Base-by-base conservation (phyloP, 2,329 filamentous ascomycete species). In the Sarocladiaceae sp. region DNA sequence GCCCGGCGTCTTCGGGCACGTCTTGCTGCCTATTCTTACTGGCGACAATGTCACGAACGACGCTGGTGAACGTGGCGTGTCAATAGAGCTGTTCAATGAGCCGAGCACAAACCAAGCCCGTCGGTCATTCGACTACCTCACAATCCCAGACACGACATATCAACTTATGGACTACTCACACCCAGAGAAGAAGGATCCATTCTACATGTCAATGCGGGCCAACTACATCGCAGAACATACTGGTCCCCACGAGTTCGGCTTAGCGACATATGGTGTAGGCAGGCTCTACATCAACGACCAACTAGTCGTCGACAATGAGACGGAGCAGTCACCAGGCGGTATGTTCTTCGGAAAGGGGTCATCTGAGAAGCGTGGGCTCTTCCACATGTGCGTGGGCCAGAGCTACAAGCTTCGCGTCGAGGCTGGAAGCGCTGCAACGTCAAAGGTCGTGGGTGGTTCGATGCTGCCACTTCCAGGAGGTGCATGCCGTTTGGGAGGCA, bases 341-440 rank as follows among this genome's bases (percentile, higher is more conserved):
- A 64, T 65, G 51, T 71, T 72, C 49, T 64, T 72, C 26, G 62
- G 64, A 0, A 62, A 60, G 17, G 67, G 67, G 1, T 66, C 66
- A 0, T 55, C 56, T 15, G 67, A 70, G 53, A 61, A 65, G 52
- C 59, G 57, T 10, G 60, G 60, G 0, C 37, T 17, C 10, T 52
- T 51, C 4, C 25, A 53, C 0, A 48, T 60, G 51, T 22, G 33
- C 1, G 29, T 53, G 4, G 49, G 42, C 3, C 23, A 52, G 5
- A 53, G 12, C 0, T 60, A 60, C 39, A 42, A 17, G 3, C 23
- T 60, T 1, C 50, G 52, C 2, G 54, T 60, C 2, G 57, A 55
- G 31, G 50, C 52, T 0, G 58, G 53, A 0, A 56, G 57, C 23
- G 52, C 53, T 3, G 18, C 44, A 3, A 57, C 58, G 1, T 57